Base-by-base conservation (phyloP, 768 basidiomycete genomes). In the Pholiota conissans region DNA sequence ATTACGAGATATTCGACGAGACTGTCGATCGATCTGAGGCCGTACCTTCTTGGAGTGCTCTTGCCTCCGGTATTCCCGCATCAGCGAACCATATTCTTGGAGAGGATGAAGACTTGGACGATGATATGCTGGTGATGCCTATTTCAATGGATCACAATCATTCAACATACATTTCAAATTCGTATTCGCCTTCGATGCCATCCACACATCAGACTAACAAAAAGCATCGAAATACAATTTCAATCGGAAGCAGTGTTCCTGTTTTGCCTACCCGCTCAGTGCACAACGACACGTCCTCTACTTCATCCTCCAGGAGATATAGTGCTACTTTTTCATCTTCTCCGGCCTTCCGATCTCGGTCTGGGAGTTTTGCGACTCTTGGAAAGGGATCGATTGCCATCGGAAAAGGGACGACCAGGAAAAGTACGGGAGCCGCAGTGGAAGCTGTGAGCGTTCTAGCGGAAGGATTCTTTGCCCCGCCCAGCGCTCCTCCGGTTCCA, bases 1-100 rank as follows among this genome's bases (percentile, higher is more conserved):
- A 93, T 68, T 93, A 87, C 68, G 92, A 94, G 67, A 76, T 93
- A 28, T 94, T 94, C 63, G 91, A 93, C 67, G 92, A 93, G 63
- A 71, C 88, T n/a, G 73, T 70, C 56, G 92, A 93, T 71, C 81
- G 85, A 14, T 80, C 79, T 57, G 90, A 92, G 62, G 85, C 85
- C 3, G 60, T 82, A 13, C 73, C 73, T 1, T 73, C 69, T 2
- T 71, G 65, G 55, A 69, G 71, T 29, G 66, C 73, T 6, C 58
- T 67, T 20, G 67, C 68, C 24, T 64, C 55, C 22, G 63, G 34
- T 32, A 69, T 65, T 37, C 66, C 65, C 2, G 62, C 61, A 22
- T 65, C 69, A 3, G 64, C 61, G 11, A 60, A 58, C 32, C 67
- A 70, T 58, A 69, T 71, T 1, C 61, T 75, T 8, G 64, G 65